These are phyloP conservation scores for Polygonum aviculare DNA, from an alignment of 148 eudicot genomes.

Conservation along the genomic window DNA sequence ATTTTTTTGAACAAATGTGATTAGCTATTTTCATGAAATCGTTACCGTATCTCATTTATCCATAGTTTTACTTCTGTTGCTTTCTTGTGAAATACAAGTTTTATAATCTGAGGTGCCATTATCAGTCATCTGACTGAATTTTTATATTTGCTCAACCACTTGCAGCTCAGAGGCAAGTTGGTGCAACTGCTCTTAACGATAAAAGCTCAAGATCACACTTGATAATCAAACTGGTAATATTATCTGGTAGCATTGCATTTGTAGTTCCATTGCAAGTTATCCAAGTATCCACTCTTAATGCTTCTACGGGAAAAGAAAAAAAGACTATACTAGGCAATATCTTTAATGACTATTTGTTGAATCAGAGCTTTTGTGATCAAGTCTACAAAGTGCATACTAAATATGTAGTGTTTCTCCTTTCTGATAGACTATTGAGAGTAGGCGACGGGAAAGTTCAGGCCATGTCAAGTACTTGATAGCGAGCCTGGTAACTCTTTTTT, in stretches of 20 bases:
- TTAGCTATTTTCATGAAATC: too few species aligned
- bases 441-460: conserved; percentile 58
- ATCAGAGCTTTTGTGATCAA: too few species aligned
- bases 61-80: too few species aligned
- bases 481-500: conserved; percentile 54
- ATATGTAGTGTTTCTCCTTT: not conserved
- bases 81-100: too few species aligned
- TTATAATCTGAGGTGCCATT: too few species aligned
- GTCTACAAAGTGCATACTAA: conserved; percentile 26
- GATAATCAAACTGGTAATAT: conserved; percentile 73
- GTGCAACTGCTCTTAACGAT: conserved; percentile 90
- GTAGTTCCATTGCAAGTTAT: too few species aligned
- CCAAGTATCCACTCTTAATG: not conserved
- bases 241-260: not conserved
- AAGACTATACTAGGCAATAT: too few species aligned
- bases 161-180: conserved; percentile 94
- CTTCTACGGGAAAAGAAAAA: not conserved
- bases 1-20: too few species aligned
- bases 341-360: too few species aligned
- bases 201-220: conserved; percentile 95
- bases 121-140: too few species aligned
- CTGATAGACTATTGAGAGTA: conserved; percentile 62
- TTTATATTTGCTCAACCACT: not conserved
- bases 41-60: too few species aligned
- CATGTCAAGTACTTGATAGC: conserved; percentile 74